Base-by-base conservation (phyloP, 1,284 basidiomycete genomes). In the Tilletia indica region DNA sequence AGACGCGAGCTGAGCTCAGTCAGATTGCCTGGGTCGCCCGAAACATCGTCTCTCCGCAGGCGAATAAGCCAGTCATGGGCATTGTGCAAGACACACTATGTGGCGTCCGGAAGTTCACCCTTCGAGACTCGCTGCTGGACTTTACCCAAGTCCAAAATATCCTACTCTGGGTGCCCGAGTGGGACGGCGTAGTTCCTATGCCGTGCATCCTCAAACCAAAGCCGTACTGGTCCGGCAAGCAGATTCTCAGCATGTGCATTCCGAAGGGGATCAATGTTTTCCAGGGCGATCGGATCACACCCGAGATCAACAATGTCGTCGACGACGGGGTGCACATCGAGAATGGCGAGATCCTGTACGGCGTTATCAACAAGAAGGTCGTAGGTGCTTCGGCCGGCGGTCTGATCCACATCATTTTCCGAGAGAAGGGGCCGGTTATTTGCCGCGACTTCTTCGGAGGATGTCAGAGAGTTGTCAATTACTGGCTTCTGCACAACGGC, bases 1-100 rank as follows among this genome's bases (percentile, higher is more conserved):
- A 99, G 86, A 98, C 96, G n/a, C 90, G 96, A 71, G 96, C 97
- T 0, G 97, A 99, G 86, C 88, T 99, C 47, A 92, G 92, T 82
- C 95, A 99, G 86, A 96, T 99, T 76, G 95, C 96, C 58, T 99
- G 96, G 95, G 97, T 99, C n/a, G 93, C 96, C 4, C 90, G 93
- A 74, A 93, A 99, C 91, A 99, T 99, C 80, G 94, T 99, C 76
- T 98, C 96, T 11, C 97, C 97, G 0, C 97, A 99, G 88, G 96
- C 95, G 69, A 99, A 99, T 88, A 98, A 98, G 86, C 97, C 97
- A 5, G 97, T 99, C 80, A 99, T 99, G 97, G 97, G 94, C 74
- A 99, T 99, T 78, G 97, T 99, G 42, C 97, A 99, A 85, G 97
- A 99, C 85, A 99, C 96, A 0, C 90, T 99, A 0, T 98, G 95